These are phyloP conservation scores for Dryadomyces quercus-mongolicae DNA, from an alignment of 2,329 filamentous ascomycete genomes.

Conservation along the genomic window DNA sequence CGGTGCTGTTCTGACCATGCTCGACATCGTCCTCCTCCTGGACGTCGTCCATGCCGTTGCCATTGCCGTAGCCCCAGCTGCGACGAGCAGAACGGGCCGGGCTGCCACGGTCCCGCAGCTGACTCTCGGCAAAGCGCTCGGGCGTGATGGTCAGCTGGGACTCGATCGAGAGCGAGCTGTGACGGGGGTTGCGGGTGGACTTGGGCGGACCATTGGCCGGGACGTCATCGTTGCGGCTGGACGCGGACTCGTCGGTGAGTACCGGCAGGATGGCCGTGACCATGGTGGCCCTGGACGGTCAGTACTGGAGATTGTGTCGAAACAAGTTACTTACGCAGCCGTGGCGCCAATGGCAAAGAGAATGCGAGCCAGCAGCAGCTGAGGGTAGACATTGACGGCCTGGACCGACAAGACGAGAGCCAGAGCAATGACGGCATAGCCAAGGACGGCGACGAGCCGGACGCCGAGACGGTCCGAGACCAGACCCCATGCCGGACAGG, in stretches of 20 bases:
- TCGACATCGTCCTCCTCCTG: neutral
- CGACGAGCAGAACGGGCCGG: conserved; percentile 10
- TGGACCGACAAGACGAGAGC: conserved; percentile 74
- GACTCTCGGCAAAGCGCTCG: conserved; percentile 31
- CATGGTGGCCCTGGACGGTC: conserved; percentile 62
- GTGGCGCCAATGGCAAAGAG: conserved; percentile 85
- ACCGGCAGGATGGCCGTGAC: conserved; percentile 86
- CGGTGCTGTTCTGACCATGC: conserved; percentile 9
- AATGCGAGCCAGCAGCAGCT: conserved; percentile 71
- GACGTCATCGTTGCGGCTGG: conserved; percentile 26
- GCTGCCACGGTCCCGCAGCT: conserved; percentile 3
- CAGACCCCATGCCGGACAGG: conserved; percentile 70
- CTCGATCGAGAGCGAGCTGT: conserved; percentile 56
- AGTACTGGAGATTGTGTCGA: neutral
- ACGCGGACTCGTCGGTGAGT: conserved; percentile 39
- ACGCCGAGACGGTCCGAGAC: conserved; percentile 68
- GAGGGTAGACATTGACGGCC: conserved; percentile 76
- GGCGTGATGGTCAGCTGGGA: conserved; percentile 69
- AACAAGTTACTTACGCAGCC: conserved; percentile 54
- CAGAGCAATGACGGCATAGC: conserved; percentile 71
- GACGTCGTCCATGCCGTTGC: conserved; percentile 3
- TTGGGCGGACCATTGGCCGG: conserved; percentile 17
- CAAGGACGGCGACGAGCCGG: conserved; percentile 57
- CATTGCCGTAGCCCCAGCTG: conserved; percentile 9
- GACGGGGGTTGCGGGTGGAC: conserved; percentile 29